Conservation (phyloP, 345 rosid species). For the Turnera subulata region DNA sequence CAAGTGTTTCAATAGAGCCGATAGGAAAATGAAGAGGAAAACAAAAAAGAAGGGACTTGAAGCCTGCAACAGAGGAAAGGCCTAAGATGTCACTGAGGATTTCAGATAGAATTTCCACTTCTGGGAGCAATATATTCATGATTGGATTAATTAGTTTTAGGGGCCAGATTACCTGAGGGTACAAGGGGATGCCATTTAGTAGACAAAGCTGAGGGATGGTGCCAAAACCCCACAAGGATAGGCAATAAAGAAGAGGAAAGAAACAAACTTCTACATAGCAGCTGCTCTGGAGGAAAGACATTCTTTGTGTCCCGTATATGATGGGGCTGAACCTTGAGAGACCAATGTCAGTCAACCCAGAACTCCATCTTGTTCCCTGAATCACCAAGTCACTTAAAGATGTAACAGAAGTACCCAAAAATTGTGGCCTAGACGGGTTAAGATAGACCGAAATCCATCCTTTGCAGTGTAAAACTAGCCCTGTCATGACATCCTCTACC, state of each 20-base stretch:
- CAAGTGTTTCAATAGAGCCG: constrained; percentile 16
- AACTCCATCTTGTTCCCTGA: constrained; percentile 39
- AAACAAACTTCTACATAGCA: constrained; percentile 22
- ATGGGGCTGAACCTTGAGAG: constrained; percentile 41
- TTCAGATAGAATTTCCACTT: too few relatives aligned
- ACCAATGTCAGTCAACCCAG: constrained; percentile 25
- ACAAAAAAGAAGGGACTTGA: constrained; percentile 16
- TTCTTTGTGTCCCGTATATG: constrained; percentile 29
- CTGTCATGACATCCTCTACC: constrained; percentile 40
- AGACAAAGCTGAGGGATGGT: constrained; percentile 42
- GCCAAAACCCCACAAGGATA: constrained; percentile 34
- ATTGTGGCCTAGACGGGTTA: constrained; percentile 30
- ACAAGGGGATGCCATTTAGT: constrained; percentile 32
- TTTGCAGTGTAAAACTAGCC: constrained; percentile 27
- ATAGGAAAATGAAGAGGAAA: constrained; percentile 25
- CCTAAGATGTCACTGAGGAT: too few relatives aligned
- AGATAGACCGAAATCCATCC: constrained; percentile 40
- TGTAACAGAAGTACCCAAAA: constrained; percentile 27
- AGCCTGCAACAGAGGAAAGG: constrained; percentile 27
- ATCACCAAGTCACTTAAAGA: constrained; percentile 20
- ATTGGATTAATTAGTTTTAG: too few relatives aligned
- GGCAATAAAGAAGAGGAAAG: constrained; percentile 10
- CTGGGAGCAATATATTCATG: too few relatives aligned
- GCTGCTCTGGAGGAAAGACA: constrained; percentile 28
- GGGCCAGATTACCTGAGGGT: constrained; percentile 42